Percentiles rank a stretch among this genome's conserved stretches.
These are phyloP conservation scores for Neophaeococcomyces aloes DNA, from an alignment of 2,329 filamentous ascomycete species.

Conservation along the genomic window DNA sequence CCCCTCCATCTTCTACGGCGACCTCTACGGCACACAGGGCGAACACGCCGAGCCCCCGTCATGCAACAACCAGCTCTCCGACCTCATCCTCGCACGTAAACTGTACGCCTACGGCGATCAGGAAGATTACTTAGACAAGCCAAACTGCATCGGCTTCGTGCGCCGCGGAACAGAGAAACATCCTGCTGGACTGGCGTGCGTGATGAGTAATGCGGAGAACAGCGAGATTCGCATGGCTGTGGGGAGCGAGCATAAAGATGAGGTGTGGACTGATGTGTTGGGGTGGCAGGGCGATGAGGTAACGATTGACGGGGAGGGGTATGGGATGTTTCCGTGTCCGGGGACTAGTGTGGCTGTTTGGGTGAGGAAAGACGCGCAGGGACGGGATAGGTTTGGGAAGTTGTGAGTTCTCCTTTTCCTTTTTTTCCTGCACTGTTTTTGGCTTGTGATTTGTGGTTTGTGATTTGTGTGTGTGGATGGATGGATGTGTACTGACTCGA, in stretches of 20 bases:
- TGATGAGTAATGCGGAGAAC: conserved; percentile 41
- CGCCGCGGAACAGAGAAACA: conserved; percentile 38
- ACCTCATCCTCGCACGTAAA: conserved; percentile 47
- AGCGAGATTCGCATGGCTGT: conserved; percentile 47
- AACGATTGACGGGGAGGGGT: conserved; percentile 45
- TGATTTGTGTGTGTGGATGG: too few relatives aligned
- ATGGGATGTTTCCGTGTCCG: conserved; percentile 41
- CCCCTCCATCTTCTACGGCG: conserved; percentile 54
- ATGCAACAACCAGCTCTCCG: conserved; percentile 42
- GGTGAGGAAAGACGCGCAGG: conserved; percentile 43
- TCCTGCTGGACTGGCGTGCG: conserved; percentile 38
- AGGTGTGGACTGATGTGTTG: conserved; percentile 50
- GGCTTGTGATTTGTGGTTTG: too few relatives aligned
- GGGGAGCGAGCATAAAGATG: conserved; percentile 43
- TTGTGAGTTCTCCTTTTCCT: too few relatives aligned
- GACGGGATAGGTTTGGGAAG: conserved; percentile 33
- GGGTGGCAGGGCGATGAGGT: conserved; percentile 44
- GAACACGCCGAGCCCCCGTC: conserved; percentile 34
- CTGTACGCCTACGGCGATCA: conserved; percentile 52
- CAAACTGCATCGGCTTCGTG: conserved; percentile 50
- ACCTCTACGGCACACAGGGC: conserved; percentile 48
- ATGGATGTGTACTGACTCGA: too few relatives aligned
- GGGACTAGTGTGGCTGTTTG: conserved; percentile 45
- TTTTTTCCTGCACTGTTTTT: too few relatives aligned
- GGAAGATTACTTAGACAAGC: conserved; percentile 47